Conservation (phyloP, 2,329 filamentous ascomycete genomes). For the Colletotrichum musae region DNA sequence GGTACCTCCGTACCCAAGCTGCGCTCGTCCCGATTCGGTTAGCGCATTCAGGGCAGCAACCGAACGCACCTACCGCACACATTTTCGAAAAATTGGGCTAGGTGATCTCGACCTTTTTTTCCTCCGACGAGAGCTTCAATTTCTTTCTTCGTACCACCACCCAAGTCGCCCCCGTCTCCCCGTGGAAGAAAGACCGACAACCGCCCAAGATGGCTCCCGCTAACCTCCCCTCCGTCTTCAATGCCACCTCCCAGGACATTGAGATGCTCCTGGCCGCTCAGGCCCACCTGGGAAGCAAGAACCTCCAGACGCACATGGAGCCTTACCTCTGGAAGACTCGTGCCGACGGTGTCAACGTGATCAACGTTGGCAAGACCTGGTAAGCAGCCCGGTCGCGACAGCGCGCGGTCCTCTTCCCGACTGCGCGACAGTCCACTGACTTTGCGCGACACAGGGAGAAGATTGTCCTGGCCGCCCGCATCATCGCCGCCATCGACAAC, state of each 20-base stretch:
- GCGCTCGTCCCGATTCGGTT: conserved; percentile 9
- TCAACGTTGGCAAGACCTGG: conserved; percentile 99
- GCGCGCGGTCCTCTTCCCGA: background rate
- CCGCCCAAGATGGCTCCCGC: conserved; percentile 87
- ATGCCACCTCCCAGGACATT: conserved; percentile 98
- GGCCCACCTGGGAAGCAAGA: conserved; percentile 97
- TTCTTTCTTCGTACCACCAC: conserved; percentile 44
- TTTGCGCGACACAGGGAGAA: conserved; percentile 82
- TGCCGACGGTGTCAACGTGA: conserved; percentile 96
- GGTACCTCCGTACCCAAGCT: background rate
- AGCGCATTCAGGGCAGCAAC: conserved; percentile 31
- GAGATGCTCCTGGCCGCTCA: conserved; percentile 99
- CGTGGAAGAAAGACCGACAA: conserved; percentile 41
- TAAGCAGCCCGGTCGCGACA: conserved; percentile 65
- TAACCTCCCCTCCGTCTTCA: conserved; percentile 95
- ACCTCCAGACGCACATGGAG: conserved; percentile 99
- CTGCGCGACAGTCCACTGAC: conserved; percentile 27
- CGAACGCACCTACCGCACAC: conserved; percentile 29
- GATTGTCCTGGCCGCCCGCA: conserved; percentile 98
- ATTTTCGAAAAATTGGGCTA: conserved; percentile 30
- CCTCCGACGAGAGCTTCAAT: conserved; percentile 27
- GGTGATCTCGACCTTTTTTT: conserved; percentile 18
- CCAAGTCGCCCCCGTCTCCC: conserved; percentile 42
- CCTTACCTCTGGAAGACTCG: conserved; percentile 99
- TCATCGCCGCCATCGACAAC: conserved; percentile 99